Percentiles rank a stretch among this genome's conserved stretches.
Conservation (phyloP, 257 asterid species). For the Coffea canephora region DNA sequence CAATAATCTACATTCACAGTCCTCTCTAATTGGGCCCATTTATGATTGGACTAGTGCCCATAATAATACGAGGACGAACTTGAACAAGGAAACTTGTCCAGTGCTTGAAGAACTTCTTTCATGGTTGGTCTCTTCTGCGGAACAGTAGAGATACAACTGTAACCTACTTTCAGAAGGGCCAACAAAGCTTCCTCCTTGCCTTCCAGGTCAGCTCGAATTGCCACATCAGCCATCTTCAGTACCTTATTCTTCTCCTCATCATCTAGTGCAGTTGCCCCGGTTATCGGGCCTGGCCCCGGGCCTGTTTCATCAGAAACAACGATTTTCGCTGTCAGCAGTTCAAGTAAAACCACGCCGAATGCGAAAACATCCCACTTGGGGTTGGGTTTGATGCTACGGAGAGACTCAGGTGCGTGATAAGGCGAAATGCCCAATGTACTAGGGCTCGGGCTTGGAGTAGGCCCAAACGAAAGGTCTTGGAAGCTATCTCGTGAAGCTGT, state of each 20-base stretch:
- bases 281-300: constrained; percentile 46
- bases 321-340: constrained; percentile 68
- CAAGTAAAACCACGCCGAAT: constrained; percentile 71
- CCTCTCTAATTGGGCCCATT: constrained; percentile 35
- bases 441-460: constrained; percentile 87
- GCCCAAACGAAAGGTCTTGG: constrained; percentile 55
- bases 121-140: constrained; percentile 89
- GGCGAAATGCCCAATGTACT: constrained; percentile 69
- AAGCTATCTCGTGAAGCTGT: constrained; percentile 81
- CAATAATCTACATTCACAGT: constrained; percentile 36
- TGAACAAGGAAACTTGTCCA: constrained; percentile 66
- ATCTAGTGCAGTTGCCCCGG: constrained; percentile 33
- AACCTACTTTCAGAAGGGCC: constrained; percentile 67
- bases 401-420: constrained; percentile 84
- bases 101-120: constrained; percentile 80
- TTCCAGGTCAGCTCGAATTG: constrained; percentile 80
- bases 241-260: constrained; percentile 54
- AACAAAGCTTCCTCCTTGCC: constrained; percentile 79
- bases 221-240: constrained; percentile 64
- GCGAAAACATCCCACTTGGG: constrained; percentile 91
- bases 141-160: constrained; percentile 54
- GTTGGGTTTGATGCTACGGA: constrained; percentile 83
- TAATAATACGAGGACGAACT: constrained; percentile 31
- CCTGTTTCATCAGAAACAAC: constrained; percentile 62
- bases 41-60: constrained; percentile 33